Conservation (phyloP, 805 yeast genomes). For the Saturnispora bothae region DNA sequence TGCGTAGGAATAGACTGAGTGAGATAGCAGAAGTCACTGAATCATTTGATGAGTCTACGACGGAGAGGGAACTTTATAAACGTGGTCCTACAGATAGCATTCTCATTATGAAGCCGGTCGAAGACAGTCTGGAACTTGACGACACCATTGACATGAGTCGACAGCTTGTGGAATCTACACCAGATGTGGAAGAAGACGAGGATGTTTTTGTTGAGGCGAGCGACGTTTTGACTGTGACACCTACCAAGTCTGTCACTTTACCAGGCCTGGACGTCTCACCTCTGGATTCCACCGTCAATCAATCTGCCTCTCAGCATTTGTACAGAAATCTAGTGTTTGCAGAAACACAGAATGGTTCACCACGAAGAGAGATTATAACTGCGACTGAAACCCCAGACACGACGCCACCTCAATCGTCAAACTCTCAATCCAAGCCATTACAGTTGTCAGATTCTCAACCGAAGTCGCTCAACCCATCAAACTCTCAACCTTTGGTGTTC, state of each 20-base stretch:
- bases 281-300: background rate
- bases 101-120: background rate
- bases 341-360: background rate
- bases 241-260: background rate
- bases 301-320: slow-evolving; percentile 5
- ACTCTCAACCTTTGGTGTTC: slow-evolving; percentile 6
- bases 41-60: slow-evolving; percentile 8
- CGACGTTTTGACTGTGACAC: background rate
- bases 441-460: background rate
- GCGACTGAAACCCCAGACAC: background rate
- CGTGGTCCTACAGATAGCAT: slow-evolving; percentile 5
- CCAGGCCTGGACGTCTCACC: slow-evolving; percentile 2
- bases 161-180: background rate
- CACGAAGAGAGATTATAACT: too few species aligned
- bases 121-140: background rate
- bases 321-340: slow-evolving; percentile 10
- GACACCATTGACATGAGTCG: slow-evolving; percentile 1
- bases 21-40: slow-evolving; percentile 14
- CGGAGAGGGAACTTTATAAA: background rate
- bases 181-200: background rate
- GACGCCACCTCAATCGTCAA: background rate
- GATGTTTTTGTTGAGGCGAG: background rate
- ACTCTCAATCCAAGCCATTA: background rate
- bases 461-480: background rate
- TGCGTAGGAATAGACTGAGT: slow-evolving; percentile 9